phyloP scores from a whole-genome alignment of 495 filamentous ascomycete species.

The Penicillium bialowiezense region DNA sequence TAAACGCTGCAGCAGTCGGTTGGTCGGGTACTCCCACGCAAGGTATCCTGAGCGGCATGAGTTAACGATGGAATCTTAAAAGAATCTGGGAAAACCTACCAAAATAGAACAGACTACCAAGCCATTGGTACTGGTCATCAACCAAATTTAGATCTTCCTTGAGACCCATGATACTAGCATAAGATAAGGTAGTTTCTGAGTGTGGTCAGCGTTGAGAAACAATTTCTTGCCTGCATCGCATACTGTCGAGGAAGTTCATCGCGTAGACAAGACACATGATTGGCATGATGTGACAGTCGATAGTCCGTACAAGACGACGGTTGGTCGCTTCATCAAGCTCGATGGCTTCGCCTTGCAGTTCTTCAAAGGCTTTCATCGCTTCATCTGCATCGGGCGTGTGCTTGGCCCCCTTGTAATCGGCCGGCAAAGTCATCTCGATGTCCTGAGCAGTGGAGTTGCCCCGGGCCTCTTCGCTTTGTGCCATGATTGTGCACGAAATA shows the following conservation, averaged over 20 bases:
- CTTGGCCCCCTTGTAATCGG: conserved; percentile 33
- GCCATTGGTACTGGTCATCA: conserved; percentile 51
- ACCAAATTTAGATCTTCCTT: conserved; percentile 45
- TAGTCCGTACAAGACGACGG: conserved; percentile 49
- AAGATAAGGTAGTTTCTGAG: conserved; percentile 50
- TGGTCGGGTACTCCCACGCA: conserved; percentile 63
- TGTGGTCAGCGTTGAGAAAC: not conserved
- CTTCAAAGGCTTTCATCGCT: conserved; percentile 51
- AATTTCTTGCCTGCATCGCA: not conserved
- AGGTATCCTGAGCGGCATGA: conserved; percentile 47
- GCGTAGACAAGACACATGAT: conserved; percentile 57
- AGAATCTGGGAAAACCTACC: conserved; percentile 26
- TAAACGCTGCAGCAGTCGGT: conserved; percentile 55
- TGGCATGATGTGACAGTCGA: conserved; percentile 58
- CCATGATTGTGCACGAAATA: conserved; percentile 8
- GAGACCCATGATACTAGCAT: conserved; percentile 62
- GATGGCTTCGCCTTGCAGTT: conserved; percentile 39
- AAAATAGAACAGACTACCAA: conserved; percentile 61
- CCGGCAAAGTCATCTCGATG: conserved; percentile 17
- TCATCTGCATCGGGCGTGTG: conserved; percentile 55
- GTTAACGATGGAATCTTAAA: not conserved
- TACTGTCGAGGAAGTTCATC: conserved; percentile 59
- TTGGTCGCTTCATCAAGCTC: conserved; percentile 50
- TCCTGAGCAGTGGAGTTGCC: conserved; percentile 8
- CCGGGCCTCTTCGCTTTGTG: conserved; percentile 7